Evolutionary conservation across 176 grass and related monocot species (phyloP).

Genomic region (Oryza brachyantha): DNA sequence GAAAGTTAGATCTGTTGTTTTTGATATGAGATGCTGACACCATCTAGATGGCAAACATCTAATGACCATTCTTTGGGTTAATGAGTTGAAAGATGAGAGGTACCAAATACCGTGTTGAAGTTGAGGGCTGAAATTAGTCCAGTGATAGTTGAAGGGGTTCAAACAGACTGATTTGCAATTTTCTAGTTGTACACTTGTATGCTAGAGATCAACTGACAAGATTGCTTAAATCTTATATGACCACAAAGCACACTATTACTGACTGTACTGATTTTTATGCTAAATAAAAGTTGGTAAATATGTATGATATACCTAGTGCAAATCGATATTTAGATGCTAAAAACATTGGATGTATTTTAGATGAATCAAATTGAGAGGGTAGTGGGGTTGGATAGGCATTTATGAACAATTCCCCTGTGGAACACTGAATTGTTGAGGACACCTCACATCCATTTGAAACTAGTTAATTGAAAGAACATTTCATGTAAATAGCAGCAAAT

Average conservation of each 20-base stretch:
- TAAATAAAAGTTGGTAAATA: neutral
- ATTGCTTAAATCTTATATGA: neutral
- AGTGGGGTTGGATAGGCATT: neutral
- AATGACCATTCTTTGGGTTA: neutral
- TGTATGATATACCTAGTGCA: neutral
- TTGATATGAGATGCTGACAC: neutral
- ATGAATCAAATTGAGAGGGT: neutral
- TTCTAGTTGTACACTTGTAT: neutral
- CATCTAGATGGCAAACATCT: neutral
- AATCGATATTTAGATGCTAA: neutral
- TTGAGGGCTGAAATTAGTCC: neutral
- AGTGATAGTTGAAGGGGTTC: neutral
- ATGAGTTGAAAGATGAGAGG: neutral
- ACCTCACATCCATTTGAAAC: neutral
- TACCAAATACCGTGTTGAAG: neutral
- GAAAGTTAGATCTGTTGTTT: neutral
- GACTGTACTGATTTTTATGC: neutral
- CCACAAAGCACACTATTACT: neutral
- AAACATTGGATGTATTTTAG: neutral
- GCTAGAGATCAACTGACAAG: neutral
- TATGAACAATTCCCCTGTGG: neutral
- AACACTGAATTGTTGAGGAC: neutral
- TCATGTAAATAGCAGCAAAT: neutral
- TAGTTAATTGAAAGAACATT: slow-evolving; percentile 10
- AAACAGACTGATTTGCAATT: neutral